Evolutionary conservation across 2,329 filamentous ascomycete species (phyloP).

Genomic region (Verticillium nubilum): DNA sequence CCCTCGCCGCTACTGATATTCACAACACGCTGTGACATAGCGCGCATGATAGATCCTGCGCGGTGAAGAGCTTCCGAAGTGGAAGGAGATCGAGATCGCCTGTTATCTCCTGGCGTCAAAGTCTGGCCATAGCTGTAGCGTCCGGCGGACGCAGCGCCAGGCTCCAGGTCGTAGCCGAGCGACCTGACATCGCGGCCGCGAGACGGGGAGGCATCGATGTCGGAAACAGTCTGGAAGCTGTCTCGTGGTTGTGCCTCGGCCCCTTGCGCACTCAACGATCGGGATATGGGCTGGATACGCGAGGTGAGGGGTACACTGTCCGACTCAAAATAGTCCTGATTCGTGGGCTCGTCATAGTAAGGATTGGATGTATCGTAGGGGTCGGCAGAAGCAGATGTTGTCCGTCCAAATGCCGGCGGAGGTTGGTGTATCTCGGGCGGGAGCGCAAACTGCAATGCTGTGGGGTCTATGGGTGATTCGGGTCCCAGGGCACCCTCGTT

Average conservation of each 20-base stretch:
- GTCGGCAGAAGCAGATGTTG: conserved; percentile 19
- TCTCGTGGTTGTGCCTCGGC: conserved; percentile 38
- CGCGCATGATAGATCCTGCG: conserved; percentile 70
- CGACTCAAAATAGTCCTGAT: conserved; percentile 46
- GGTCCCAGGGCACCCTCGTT: conserved; percentile 26
- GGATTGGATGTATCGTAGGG: conserved; percentile 23
- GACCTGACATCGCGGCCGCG: conserved; percentile 44
- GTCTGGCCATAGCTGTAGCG: conserved; percentile 53
- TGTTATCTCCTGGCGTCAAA: conserved; percentile 44
- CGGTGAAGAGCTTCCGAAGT: conserved; percentile 59
- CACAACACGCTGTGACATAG: conserved; percentile 95
- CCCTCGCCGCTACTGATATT: conserved; percentile 86
- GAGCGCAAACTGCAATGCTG: conserved; percentile 48
- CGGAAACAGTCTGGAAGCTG: conserved; percentile 53
- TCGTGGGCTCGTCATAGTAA: conserved; percentile 25
- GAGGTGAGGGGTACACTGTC: conserved; percentile 54
- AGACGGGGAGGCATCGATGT: conserved; percentile 50
- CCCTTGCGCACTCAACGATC: conserved; percentile 35
- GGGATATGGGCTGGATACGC: conserved; percentile 49
- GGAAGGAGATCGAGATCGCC: conserved; percentile 58
- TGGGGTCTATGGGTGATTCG: conserved; percentile 47
- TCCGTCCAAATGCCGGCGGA: conserved; percentile 5
- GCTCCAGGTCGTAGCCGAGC: conserved; percentile 43
- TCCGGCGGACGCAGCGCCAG: conserved; percentile 53
- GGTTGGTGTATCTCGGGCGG: conserved; percentile 42